Percentiles rank a stretch among this genome's conserved stretches.
Conservation (phyloP, 2,329 filamentous ascomycete genomes). For the Lecanosticta acicola region DNA sequence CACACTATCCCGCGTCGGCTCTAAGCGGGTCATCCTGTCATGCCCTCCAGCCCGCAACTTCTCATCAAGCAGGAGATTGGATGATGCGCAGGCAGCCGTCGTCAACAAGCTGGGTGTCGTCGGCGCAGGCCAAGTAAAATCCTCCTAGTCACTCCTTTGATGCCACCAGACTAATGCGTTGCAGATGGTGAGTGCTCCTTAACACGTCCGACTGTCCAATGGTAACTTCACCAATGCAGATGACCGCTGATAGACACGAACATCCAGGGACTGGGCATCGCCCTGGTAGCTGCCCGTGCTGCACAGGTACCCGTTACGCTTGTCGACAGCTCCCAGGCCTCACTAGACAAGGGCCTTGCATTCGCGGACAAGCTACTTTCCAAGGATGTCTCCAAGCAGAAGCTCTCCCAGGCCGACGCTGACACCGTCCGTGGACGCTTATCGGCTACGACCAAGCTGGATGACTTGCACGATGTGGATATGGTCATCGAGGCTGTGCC, state of each 20-base stretch:
- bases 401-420: constrained; percentile 76
- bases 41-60: constrained; percentile 46
- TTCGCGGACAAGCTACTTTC: constrained; percentile 93
- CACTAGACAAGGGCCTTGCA: constrained; percentile 79
- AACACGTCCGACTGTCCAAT: constrained; percentile 9
- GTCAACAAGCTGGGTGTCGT: constrained; percentile 87
- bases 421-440: constrained; percentile 66
- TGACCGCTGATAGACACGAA: constrained; percentile 16
- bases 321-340: constrained; percentile 76
- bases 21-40: constrained; percentile 2
- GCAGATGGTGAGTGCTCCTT: constrained; percentile 20
- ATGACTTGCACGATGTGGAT: constrained; percentile 75
- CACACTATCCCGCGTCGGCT: constrained; percentile 4
- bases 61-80: constrained; percentile 45
- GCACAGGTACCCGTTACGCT: constrained; percentile 79
- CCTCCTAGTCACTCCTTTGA: background rate
- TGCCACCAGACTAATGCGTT: constrained; percentile 5
- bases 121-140: constrained; percentile 87
- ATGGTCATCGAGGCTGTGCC: constrained; percentile 98
- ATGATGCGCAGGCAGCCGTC: constrained; percentile 56
- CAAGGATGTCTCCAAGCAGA: constrained; percentile 85
- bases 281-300: constrained; percentile 81
- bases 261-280: constrained; percentile 82
- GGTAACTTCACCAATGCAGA: constrained; percentile 10
- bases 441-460: constrained; percentile 64